phyloP scores from a whole-genome alignment of 2,329 filamentous ascomycete species.

The Xylaria sp. region DNA sequence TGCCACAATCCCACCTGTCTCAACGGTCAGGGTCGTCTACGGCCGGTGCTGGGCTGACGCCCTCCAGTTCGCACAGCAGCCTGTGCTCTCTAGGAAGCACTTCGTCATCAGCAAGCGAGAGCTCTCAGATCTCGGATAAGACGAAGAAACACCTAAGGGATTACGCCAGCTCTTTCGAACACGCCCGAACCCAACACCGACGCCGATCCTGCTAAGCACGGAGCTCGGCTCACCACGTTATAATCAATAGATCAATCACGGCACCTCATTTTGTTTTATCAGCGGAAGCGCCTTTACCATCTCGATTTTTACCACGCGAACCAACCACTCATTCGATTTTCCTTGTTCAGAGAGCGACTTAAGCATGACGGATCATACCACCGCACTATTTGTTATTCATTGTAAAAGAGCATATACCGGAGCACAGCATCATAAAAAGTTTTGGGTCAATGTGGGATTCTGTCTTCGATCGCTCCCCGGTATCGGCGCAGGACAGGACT shows the following conservation, averaged over 20 bases:
- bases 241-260: constrained; percentile 28
- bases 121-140: constrained; percentile 71
- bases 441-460: constrained; percentile 42
- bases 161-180: constrained; percentile 89
- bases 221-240: constrained; percentile 8
- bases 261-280: constrained; percentile 33
- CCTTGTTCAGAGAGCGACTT: constrained; percentile 36
- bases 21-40: constrained; percentile 40
- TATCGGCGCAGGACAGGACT: constrained; percentile 39
- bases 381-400: constrained; percentile 42
- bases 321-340: constrained; percentile 39
- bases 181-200: constrained; percentile 65
- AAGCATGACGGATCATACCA: constrained; percentile 33
- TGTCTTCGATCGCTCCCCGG: constrained; percentile 38
- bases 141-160: constrained; percentile 79
- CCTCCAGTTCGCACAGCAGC: constrained; percentile 83
- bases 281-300: constrained; percentile 34
- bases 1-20: constrained; percentile 49
- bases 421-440: constrained; percentile 56
- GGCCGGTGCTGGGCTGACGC: constrained; percentile 58
- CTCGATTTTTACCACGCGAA: constrained; percentile 19
- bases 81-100: constrained; percentile 78
- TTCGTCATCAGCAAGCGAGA: constrained; percentile 58
- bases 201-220: constrained; percentile 58
- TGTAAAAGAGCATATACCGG: constrained; percentile 58